A percentile compares a stretch with the other conserved stretches of the same genome.
These are phyloP conservation scores for Lepidium didymum DNA, from an alignment of 345 rosid species.

Conservation along the genomic window DNA sequence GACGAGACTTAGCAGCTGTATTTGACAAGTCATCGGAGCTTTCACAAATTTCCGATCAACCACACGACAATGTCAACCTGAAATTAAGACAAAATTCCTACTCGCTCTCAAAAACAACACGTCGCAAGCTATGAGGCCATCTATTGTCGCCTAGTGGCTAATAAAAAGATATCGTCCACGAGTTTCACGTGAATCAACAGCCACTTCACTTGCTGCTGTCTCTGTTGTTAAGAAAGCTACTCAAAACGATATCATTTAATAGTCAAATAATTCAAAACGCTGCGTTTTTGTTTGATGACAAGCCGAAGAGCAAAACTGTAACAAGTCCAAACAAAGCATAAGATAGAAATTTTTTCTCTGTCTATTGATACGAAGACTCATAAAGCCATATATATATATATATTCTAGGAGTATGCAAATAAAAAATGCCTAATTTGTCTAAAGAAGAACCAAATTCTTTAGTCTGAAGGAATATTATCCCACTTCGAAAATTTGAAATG, in stretches of 20 bases:
- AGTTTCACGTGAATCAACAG: slow-evolving; percentile 3
- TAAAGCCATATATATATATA: no score
- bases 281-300: no score
- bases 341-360: no score
- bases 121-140: neutral
- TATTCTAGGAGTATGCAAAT: no score
- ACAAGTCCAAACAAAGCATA: no score
- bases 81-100: neutral
- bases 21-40: slow-evolving; percentile 16
- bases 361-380: no score
- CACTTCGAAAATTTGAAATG: no score
- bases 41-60: slow-evolving; percentile 7
- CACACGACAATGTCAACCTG: slow-evolving; percentile 20
- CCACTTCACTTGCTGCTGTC: slow-evolving; percentile 13
- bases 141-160: neutral
- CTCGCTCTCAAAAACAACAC: neutral
- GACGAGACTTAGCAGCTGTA: neutral
- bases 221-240: neutral
- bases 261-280: neutral
- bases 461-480: no score
- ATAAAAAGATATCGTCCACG: slow-evolving; percentile 3
- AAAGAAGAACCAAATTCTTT: no score
- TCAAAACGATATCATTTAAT: neutral
- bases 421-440: no score
- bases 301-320: no score